Evolutionary conservation across 306 rosid species (phyloP).

Genomic region (Cucumis melo): DNA sequence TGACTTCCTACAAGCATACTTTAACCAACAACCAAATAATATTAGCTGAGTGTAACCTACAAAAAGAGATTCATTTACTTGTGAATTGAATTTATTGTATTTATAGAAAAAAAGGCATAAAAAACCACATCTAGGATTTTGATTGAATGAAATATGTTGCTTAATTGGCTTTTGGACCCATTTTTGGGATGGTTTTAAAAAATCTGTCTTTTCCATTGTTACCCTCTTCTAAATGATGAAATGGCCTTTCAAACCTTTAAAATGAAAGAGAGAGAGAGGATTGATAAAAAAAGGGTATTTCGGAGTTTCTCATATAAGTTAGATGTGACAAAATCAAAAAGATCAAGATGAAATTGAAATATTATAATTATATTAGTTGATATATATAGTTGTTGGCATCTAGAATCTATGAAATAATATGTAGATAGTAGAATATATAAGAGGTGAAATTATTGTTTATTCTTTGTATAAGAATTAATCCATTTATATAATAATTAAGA

Average conservation of each 20-base stretch:
- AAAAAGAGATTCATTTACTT: no score
- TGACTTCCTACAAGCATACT: constrained; percentile 90
- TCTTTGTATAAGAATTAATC: not conserved
- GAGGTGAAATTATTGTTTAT: not conserved
- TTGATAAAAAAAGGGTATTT: not conserved
- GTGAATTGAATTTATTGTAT: no score
- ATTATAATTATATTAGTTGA: no score
- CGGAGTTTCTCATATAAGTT: not conserved
- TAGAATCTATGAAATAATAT: not conserved
- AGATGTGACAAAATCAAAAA: not conserved
- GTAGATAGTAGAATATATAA: not conserved
- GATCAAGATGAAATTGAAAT: not conserved
- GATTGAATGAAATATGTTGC: no score
- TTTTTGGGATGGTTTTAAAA: not conserved
- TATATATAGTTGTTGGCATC: not conserved
- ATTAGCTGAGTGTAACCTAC: not conserved
- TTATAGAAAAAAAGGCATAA: no score
- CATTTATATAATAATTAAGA: not conserved
- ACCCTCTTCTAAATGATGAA: not conserved
- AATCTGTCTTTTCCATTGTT: not conserved
- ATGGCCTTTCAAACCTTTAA: not conserved
- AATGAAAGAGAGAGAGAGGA: not conserved
- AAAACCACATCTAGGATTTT: no score
- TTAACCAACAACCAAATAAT: not conserved
- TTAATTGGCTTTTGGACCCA: not conserved